Evolutionary conservation across 768 basidiomycete species (phyloP), one percentile per base, ranked within the genome.

Genomic region (Tricholoma matsutake): DNA sequence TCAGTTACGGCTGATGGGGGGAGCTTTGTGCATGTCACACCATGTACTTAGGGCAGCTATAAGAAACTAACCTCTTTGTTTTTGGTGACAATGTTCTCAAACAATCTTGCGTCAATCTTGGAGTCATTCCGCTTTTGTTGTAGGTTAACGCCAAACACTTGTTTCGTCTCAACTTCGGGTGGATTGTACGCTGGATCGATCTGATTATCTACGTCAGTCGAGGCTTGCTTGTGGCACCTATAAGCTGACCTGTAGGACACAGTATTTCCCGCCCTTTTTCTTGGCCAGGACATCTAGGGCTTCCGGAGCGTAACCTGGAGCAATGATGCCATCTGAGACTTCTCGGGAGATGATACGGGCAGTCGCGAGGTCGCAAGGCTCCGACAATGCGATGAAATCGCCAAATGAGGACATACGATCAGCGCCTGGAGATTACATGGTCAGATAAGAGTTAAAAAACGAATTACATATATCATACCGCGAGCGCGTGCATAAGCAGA

Each of bases 341-440:
- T 99, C 97, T 16, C 97, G 86, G n/a, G 94, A 96, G 71, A 99
- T 97, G 72, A 99, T 96, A 64, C 87, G 88, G 45, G 97, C 97
- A 8, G 97, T 98, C 1, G 93, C 89, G 37, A 95, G 79, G 71
- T 99, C 97, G 76, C 96, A 97, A 18, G 88, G 86, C 28, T 90
- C 88, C 16, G 95, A 97, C 10, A 99, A 82, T 0, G 95, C 97
- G 67, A 99, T 96, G 73, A 98, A 99, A 77, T 99, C 97, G 4
- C 97, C 97, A 72, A 98, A 99, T 2, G 96, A 98, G 1, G 96
- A 98, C 97, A 99, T 99, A 57, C 97, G 88, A 73, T 99, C 97
- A 22, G 97, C 96, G 59, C 95, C 92, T 92, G 65, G 6, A 31
- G 58, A 60, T 60, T 59, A 58, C 45, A 52, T 41, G 34, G 22